A percentile compares a stretch with the other conserved stretches of the same genome.
phyloP scores from a whole-genome alignment of 768 basidiomycete species.

The Russula emetica region DNA sequence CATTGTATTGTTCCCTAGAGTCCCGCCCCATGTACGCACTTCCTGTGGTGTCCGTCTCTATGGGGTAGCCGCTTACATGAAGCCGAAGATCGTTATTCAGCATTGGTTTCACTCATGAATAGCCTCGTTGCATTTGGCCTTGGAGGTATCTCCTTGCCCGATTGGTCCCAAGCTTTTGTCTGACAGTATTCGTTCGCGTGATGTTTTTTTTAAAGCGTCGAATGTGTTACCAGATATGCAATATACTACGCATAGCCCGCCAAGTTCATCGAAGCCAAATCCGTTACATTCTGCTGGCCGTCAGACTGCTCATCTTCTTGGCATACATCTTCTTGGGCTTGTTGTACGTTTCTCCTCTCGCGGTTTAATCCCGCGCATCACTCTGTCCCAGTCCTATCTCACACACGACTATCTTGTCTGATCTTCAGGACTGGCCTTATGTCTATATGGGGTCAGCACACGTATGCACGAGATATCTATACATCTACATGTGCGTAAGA shows the following conservation, averaged over 20 bases:
- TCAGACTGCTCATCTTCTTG: constrained; percentile 10
- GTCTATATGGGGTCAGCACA: constrained; percentile 3
- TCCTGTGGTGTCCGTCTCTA: background rate
- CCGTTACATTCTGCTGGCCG: constrained; percentile 6
- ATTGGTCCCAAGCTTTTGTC: background rate
- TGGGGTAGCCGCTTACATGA: background rate
- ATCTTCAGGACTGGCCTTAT: constrained; percentile 10
- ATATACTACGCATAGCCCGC: background rate
- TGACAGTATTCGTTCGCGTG: background rate
- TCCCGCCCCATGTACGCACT: constrained; percentile 4
- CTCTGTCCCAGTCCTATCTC: background rate
- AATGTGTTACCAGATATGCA: constrained; percentile 8
- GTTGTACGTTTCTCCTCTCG: constrained; percentile 1
- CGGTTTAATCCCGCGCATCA: too few relatives aligned
- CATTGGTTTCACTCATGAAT: constrained; percentile 2
- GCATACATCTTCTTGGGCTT: constrained; percentile 7
- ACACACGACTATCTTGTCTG: background rate
- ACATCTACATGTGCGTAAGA: constrained; percentile 18
- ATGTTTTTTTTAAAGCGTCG: background rate
- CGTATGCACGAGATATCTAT: constrained; percentile 20
- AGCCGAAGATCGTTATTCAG: constrained; percentile 3
- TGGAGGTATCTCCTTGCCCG: background rate
- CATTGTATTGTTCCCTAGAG: constrained; percentile 11
- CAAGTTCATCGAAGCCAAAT: constrained; percentile 5
- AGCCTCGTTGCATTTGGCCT: background rate